A percentile compares a stretch with the other conserved stretches of the same genome.
Conservation (phyloP, 2,329 filamentous ascomycete genomes). For the Hymenoscyphus albidus region DNA sequence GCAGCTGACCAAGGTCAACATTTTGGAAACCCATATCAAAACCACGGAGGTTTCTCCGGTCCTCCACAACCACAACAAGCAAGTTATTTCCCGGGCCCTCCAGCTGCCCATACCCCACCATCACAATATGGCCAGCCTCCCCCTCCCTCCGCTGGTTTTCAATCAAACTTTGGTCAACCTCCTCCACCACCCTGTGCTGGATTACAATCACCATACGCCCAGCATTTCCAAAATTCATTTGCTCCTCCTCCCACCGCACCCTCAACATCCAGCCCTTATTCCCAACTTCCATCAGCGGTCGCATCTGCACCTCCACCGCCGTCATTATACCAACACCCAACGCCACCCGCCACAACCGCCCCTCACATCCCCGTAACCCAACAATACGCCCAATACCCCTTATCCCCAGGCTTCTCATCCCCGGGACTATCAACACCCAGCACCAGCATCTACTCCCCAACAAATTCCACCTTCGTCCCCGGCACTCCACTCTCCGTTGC, state of each 20-base stretch:
- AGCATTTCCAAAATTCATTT: constrained; percentile 28
- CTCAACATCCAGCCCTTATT: constrained; percentile 9
- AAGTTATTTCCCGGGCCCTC: constrained; percentile 38
- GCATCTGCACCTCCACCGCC: constrained; percentile 16
- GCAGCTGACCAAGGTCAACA: constrained; percentile 53
- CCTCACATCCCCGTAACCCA: constrained; percentile 31
- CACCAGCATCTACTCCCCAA: constrained; percentile 13
- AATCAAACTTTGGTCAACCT: constrained; percentile 13
- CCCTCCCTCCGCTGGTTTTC: constrained; percentile 19
- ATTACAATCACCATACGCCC: constrained; percentile 24
- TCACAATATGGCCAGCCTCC: constrained; percentile 16
- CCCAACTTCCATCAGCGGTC: constrained; percentile 19
- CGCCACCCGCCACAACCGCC: not conserved
- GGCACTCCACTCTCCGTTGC: constrained; percentile 7
- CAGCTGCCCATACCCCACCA: constrained; percentile 17
- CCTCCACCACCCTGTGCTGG: constrained; percentile 17
- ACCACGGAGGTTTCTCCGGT: constrained; percentile 20
- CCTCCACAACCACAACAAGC: constrained; percentile 18
- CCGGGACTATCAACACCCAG: constrained; percentile 24
- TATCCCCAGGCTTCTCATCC: constrained; percentile 43
- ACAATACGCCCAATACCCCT: constrained; percentile 40
- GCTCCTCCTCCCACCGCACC: constrained; percentile 27
- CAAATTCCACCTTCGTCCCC: not conserved
- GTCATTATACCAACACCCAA: constrained; percentile 16
- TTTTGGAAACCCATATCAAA: constrained; percentile 45